A percentile compares a stretch with the other conserved stretches of the same genome.
phyloP scores from a whole-genome alignment of 2,329 filamentous ascomycete species.

The Chalaropsis ovoidea region DNA sequence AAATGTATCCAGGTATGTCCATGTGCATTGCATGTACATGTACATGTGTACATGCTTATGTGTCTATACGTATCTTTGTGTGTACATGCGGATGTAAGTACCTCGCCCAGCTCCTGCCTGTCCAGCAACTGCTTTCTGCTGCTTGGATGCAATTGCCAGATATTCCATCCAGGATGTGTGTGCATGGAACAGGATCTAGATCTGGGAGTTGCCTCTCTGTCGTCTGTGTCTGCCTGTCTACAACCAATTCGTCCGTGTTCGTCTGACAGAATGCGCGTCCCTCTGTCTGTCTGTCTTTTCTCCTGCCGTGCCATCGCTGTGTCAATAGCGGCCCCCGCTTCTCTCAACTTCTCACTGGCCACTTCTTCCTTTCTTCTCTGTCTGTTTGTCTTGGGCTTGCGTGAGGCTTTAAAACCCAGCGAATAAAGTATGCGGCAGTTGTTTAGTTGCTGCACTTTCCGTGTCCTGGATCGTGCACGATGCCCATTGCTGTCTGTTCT shows the following conservation, averaged over 20 bases:
- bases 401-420: constrained; percentile 4
- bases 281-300: neutral
- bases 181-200: neutral
- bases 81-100: too few relatives aligned
- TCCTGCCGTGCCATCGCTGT: neutral
- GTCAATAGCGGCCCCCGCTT: neutral
- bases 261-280: neutral
- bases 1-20: too few relatives aligned
- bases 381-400: neutral
- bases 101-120: too few relatives aligned
- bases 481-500: neutral
- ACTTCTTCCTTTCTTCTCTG: neutral
- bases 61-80: too few relatives aligned
- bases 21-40: too few relatives aligned
- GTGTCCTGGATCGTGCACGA: neutral
- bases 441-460: neutral
- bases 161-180: neutral
- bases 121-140: too few relatives aligned
- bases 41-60: too few relatives aligned
- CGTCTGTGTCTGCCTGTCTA: neutral
- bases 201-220: neutral
- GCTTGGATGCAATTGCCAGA: too few relatives aligned
- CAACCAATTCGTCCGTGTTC: neutral
- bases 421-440: neutral
- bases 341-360: neutral